Evolutionary conservation across 768 basidiomycete species (phyloP), one percentile per base, ranked within the genome.

Genomic region (Boletus bicolor): DNA sequence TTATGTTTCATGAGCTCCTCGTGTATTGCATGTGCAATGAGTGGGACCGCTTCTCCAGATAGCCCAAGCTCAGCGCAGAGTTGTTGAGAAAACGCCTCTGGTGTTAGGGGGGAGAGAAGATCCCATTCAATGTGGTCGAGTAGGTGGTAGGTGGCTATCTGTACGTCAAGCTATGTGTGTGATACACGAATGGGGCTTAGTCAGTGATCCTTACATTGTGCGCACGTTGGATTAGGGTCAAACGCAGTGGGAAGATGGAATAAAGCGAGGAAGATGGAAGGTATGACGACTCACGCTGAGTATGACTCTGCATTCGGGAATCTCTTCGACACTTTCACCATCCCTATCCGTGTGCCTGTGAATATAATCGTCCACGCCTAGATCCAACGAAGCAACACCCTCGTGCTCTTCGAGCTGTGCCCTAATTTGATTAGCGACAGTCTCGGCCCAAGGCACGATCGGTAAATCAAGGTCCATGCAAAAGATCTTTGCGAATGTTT

Each of bases 41-140:
- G 82, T 6, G 96, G 93, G 7, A 86, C 68, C 0, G 95, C 91
- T 69, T 95, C 93, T 38, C 93, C 91, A 1, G 87, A 79, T 3
- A 99, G 79, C 7, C 93, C 94, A 15, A 98, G 82, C 59, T 98
- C 97, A 24, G 78, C 70, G 64, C 91, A 93, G 35, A 98, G 86
- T 48, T 82, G 84, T 38, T 75, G 73, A 0, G 96, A 82, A 64
- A 98, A 98, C 1, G 75, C 78, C 68, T 96, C 89, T 1, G 96
- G 96, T 0, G 93, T 95, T 37, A 98, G 79, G 4, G 89, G 82
- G 4, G 95, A 96, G 44, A 91, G 82, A n/a, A 98, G 81, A 72
- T 99, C 96, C 96, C 96, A 99, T 73, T 99, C 97, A 61, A 99
- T 93, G 67, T 94, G 91, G 74, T 99, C 97, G 54, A 90, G 78